phyloP scores from a whole-genome alignment of 2,329 filamentous ascomycete species.

The Triangularia setosa region DNA sequence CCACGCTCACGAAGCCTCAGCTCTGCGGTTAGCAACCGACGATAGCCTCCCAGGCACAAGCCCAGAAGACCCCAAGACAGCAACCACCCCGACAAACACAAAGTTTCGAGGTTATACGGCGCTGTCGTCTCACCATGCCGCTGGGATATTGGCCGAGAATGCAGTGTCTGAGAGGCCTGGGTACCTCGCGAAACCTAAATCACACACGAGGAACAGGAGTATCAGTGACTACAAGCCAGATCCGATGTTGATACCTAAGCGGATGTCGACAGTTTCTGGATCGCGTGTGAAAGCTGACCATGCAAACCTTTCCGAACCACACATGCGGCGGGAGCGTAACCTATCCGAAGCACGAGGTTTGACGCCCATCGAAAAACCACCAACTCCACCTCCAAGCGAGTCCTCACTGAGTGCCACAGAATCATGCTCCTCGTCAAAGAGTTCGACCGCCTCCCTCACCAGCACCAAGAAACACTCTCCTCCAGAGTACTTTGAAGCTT shows the following conservation, averaged over 20 bases:
- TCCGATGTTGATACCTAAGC: conserved; percentile 60
- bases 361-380: conserved; percentile 58
- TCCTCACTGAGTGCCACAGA: conserved; percentile 53
- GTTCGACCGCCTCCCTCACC: conserved; percentile 36
- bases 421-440: conserved; percentile 31
- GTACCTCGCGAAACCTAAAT: conserved; percentile 29
- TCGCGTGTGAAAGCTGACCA: conserved; percentile 46
- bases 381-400: conserved; percentile 80
- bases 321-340: conserved; percentile 71
- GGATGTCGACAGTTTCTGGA: conserved; percentile 70
- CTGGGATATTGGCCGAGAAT: conserved; percentile 19
- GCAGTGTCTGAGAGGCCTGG: conserved; percentile 28
- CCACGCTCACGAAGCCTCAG: conserved; percentile 44
- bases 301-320: conserved; percentile 38
- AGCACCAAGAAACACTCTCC: conserved; percentile 35
- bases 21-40: conserved; percentile 29
- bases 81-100: conserved; percentile 48
- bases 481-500: conserved; percentile 67
- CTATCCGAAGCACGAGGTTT: conserved; percentile 76
- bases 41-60: background rate
- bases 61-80: conserved; percentile 26
- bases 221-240: conserved; percentile 85
- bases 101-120: conserved; percentile 52
- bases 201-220: conserved; percentile 71
- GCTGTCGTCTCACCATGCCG: conserved; percentile 35